phyloP scores from a whole-genome alignment of 169 alveolate genomes.

The Cryptosporidium viatorum region DNA sequence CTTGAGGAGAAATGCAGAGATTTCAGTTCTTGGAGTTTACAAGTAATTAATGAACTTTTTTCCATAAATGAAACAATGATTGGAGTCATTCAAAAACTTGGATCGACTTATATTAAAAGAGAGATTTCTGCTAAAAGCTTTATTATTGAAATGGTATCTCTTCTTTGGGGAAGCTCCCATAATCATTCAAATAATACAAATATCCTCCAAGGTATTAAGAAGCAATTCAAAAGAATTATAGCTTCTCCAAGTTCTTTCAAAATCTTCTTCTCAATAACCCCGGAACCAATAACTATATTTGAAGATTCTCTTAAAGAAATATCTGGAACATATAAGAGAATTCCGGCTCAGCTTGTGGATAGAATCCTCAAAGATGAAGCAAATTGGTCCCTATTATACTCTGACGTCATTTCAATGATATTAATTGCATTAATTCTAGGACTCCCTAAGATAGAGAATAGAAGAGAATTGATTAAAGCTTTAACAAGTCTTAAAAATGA shows the following conservation, averaged over 20 bases:
- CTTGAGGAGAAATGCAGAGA: conserved; percentile 66
- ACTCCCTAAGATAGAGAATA: conserved; percentile 10
- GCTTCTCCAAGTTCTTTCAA: conserved; percentile 45
- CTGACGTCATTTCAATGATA: conserved; percentile 63
- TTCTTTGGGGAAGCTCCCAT: conserved; percentile 43
- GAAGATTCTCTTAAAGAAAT: conserved; percentile 21
- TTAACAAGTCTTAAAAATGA: conserved; percentile 24
- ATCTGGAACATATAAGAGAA: conserved; percentile 28
- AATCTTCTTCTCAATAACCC: conserved; percentile 33
- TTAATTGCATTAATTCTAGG: conserved; percentile 37
- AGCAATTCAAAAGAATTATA: conserved; percentile 18
- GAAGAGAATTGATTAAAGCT: conserved; percentile 15
- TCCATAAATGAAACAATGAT: background rate
- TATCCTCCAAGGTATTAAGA: conserved; percentile 8
- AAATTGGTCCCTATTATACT: conserved; percentile 49
- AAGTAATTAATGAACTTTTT: conserved; percentile 2
- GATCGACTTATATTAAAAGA: background rate
- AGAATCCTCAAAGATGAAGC: conserved; percentile 36
- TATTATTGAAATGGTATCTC: conserved; percentile 12
- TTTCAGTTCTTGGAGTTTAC: conserved; percentile 39
- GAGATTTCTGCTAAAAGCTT: conserved; percentile 43
- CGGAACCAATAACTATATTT: conserved; percentile 49
- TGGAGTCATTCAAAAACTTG: conserved; percentile 31
- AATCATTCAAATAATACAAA: background rate
- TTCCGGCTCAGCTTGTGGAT: conserved; percentile 45